These are phyloP conservation scores for Inosperma sp. DNA, from an alignment of 768 basidiomycete species.

Conservation along the genomic window DNA sequence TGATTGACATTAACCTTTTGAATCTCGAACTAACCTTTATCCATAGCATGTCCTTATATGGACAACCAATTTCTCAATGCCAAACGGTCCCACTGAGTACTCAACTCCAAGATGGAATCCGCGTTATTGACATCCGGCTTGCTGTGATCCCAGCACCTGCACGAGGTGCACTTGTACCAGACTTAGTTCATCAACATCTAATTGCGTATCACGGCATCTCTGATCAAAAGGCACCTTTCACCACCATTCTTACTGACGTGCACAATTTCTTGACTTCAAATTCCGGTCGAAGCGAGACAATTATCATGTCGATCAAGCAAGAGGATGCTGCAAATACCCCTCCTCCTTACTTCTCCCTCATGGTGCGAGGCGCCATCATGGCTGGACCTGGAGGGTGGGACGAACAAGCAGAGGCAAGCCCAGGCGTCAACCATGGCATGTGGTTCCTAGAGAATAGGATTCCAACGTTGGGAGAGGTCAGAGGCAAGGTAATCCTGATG, in stretches of 20 bases:
- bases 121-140: slow-evolving; percentile 78
- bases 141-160: slow-evolving; percentile 48
- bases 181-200: slow-evolving; percentile 34
- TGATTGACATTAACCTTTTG: background rate
- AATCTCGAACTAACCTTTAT: background rate
- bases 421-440: slow-evolving; percentile 35
- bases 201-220: slow-evolving; percentile 77
- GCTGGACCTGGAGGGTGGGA: slow-evolving; percentile 46
- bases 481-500: slow-evolving; percentile 82
- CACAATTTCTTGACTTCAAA: slow-evolving; percentile 60
- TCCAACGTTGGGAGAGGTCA: slow-evolving; percentile 75
- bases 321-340: slow-evolving; percentile 57
- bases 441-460: slow-evolving; percentile 84
- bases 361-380: slow-evolving; percentile 63
- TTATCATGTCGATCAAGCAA: slow-evolving; percentile 88
- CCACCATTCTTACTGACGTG: slow-evolving; percentile 56
- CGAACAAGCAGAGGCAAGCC: slow-evolving; percentile 6
- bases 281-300: slow-evolving; percentile 57
- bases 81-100: slow-evolving; percentile 64
- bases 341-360: slow-evolving; percentile 49
- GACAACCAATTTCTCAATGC: slow-evolving; percentile 85
- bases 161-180: background rate
- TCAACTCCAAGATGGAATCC: slow-evolving; percentile 75
- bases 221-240: slow-evolving; percentile 66
- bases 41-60: slow-evolving; percentile 73